Evolutionary conservation across 192 early-diverging fungal genomes (phyloP).

Genomic region (Podila horticola): DNA sequence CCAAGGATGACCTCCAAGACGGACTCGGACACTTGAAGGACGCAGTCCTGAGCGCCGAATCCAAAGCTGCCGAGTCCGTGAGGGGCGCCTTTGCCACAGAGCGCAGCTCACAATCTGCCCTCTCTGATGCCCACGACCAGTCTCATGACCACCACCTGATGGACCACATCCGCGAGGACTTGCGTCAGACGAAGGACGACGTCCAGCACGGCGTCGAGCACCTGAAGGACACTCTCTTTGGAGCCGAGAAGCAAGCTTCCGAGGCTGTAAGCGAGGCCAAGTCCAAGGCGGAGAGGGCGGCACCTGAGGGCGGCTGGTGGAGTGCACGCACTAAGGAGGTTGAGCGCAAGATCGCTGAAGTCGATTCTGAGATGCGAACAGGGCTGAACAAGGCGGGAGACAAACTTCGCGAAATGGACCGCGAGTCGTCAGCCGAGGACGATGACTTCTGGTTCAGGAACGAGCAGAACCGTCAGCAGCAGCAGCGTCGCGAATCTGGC

Average conservation of each 20-base stretch:
- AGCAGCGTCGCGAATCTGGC: constrained; percentile 39
- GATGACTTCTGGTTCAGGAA: constrained; percentile 24
- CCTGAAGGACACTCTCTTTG: constrained; percentile 30
- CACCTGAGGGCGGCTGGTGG: constrained; percentile 22
- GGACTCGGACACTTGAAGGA: constrained; percentile 3
- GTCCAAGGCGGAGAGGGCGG: constrained; percentile 6
- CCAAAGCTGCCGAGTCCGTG: constrained; percentile 2
- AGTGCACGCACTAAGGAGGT: neutral
- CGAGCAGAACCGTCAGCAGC: constrained; percentile 28
- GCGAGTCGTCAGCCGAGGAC: constrained; percentile 13
- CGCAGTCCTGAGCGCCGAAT: neutral
- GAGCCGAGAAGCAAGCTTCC: constrained; percentile 15
- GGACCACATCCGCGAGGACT: constrained; percentile 39
- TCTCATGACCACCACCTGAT: constrained; percentile 17
- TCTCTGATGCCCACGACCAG: neutral
- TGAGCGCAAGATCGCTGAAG: constrained; percentile 3
- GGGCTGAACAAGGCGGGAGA: constrained; percentile 37
- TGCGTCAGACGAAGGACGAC: constrained; percentile 21
- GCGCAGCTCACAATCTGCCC: constrained; percentile 3
- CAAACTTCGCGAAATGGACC: constrained; percentile 30
- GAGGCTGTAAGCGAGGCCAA: constrained; percentile 1
- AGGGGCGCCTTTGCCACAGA: neutral
- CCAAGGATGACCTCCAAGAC: constrained; percentile 5
- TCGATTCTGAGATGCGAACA: constrained; percentile 5
- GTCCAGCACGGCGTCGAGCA: constrained; percentile 18